Base-by-base conservation (phyloP, 106 monocot genomes). In the Amphibolis antarctica region DNA sequence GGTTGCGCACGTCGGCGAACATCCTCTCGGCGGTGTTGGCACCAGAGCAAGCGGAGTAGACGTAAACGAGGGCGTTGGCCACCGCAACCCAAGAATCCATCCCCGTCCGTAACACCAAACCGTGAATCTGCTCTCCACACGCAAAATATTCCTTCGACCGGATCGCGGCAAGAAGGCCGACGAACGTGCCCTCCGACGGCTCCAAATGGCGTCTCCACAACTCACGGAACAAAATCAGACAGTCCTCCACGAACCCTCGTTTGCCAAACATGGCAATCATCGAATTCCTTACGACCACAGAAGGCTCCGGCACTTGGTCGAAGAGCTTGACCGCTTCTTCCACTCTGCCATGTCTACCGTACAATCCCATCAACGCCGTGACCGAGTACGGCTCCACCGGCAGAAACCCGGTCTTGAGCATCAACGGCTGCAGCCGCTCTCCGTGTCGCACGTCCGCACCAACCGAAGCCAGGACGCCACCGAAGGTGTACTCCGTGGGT, bases 361-460 rank as follows among this genome's bases (percentile, higher is more conserved):
- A 78, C 17, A 70, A 60, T n/a, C 71, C 66, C 50, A 92, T 10
- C 60, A 92, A 52, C 6, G 85, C 64, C 15, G 88, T 92, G 9
- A 64, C 66, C 0, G 85, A 56, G 56, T 76, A 88, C 10, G 71
- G 70, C 10, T 77, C 77, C 13, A 74, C 36, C 36, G 79, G 69
- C 27, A 92, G 69, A 13, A 84, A 23, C 12, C 92, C 84, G 10
- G 59, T 46, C 63, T 85, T 92, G n/a, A 88, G 64, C 28, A 88
- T 68, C 70, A 82, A 74, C 0, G 80, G 0, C 21, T 92, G 92
- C 20, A 85, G 53, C 28, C 67, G 75, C 52, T 45, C 24, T 31
- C 65, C 92, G 7, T 22, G 50, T 28, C 13, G n/a, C 23, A 52
- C 19, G 24, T 54, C 65, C 12, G 50, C n/a, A 0, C 62, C 64